Base-by-base conservation (phyloP, 2,329 filamentous ascomycete genomes). In the Aspergillus candidus region DNA sequence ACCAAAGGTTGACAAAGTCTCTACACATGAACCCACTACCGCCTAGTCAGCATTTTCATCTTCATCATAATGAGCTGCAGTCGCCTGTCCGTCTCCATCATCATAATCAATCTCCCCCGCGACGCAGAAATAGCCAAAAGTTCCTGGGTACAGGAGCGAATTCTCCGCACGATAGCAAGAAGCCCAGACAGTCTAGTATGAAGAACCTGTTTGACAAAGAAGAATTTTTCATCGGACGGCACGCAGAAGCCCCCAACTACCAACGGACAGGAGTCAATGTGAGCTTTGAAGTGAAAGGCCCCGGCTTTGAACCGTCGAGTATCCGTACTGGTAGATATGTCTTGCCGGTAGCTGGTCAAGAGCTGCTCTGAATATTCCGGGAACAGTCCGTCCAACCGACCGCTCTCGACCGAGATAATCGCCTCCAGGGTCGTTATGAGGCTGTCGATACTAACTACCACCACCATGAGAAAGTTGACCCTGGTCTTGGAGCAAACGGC, bases 371-470 rank as follows among this genome's bases (percentile, higher is more conserved):
- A 40, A 13, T 49, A 49, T 13, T 48, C 49, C 3, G 22, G 38
- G 15, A 52, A 52, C 2, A 49, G 4, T 3, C 46, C 44, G 2
- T 55, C 50, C 8, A 52, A 41, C 2, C 48, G 34, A 8, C 43
- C 43, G 11, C 45, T 41, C 11, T 51, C 55, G 27, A 46, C 42
- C 0, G 48, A 48, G 2, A 45, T 52, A 13, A 55, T 54, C 4
- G 44, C 38, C 37, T 63, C 61, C 2, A 65, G 48, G 3, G 51
- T 49, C 1, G 53, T 55, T 3, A 61, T 44, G 12, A 62, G 41
- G 34, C 53, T 58, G 35, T 65, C 62, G 31, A 64, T 61, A 1
- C 54, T 54, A 34, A 64, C 51, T 11, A 63, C 49, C 4, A 63
- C 50, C 5, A 63, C 39, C 48, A 61, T 63, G 11, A 65, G 53